These are phyloP conservation scores for Clonostachys rosea DNA, from an alignment of 2,329 filamentous ascomycete genomes.

Conservation along the genomic window DNA sequence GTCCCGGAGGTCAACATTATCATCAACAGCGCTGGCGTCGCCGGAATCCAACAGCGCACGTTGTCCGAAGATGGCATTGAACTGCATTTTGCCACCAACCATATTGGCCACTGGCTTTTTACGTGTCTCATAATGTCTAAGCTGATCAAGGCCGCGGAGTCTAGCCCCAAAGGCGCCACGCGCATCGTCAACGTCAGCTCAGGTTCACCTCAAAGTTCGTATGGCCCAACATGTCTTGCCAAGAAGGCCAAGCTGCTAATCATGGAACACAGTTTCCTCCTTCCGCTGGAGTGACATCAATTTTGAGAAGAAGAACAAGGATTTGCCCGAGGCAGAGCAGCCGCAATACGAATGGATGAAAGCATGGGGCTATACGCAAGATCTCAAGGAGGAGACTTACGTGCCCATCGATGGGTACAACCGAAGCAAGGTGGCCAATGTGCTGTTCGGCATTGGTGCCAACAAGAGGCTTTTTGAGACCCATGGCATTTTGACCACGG, in stretches of 20 bases:
- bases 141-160: slow-evolving; percentile 18
- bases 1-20: slow-evolving; percentile 25
- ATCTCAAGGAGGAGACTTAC: slow-evolving; percentile 10
- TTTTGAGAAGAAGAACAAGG: slow-evolving; percentile 24
- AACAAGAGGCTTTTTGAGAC: slow-evolving; percentile 14
- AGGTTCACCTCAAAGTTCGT: slow-evolving; percentile 26
- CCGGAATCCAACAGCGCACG: slow-evolving; percentile 21
- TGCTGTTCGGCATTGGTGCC: slow-evolving; percentile 15
- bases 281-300: slow-evolving; percentile 36
- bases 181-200: slow-evolving; percentile 37
- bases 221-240: not conserved
- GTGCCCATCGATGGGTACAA: slow-evolving; percentile 16
- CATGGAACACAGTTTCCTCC: not conserved
- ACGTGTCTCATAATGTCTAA: slow-evolving; percentile 26
- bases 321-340: slow-evolving; percentile 10
- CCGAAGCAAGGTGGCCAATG: slow-evolving; percentile 18
- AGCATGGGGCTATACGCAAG: slow-evolving; percentile 6
- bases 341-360: slow-evolving; percentile 4
- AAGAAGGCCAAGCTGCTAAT: too few species aligned
- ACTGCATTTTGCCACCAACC: slow-evolving; percentile 26
- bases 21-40: slow-evolving; percentile 32
- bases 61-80: slow-evolving; percentile 27
- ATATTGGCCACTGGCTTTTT: slow-evolving; percentile 29
- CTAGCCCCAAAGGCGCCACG: slow-evolving; percentile 17
- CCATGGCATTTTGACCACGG: slow-evolving; percentile 21